These are phyloP conservation scores for Cryptosporidium tyzzeri DNA, from an alignment of 169 alveolate genomes.

Conservation along the genomic window DNA sequence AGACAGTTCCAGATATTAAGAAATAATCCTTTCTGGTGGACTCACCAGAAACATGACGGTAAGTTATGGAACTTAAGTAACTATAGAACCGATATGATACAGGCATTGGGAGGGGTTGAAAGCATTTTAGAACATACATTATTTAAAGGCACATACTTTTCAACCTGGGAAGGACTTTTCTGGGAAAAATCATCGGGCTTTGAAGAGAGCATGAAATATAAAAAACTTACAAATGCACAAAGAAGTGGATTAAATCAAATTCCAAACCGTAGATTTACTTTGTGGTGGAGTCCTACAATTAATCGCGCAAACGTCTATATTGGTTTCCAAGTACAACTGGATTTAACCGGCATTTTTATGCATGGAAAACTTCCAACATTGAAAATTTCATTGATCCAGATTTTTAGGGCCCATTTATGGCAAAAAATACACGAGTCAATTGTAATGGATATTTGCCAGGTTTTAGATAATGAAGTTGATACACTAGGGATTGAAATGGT, in stretches of 20 bases:
- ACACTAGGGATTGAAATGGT: constrained; percentile 98
- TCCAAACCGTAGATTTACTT: constrained; percentile 99
- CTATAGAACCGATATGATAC: constrained; percentile 99
- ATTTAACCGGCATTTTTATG: constrained; percentile 99
- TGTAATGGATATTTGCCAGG: constrained; percentile 99
- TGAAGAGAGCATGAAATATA: constrained; percentile 99
- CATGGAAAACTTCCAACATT: constrained; percentile 99
- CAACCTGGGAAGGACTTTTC: constrained; percentile 99
- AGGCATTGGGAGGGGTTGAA: constrained; percentile 99
- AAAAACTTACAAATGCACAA: constrained; percentile 99
- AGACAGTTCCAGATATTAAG: constrained; percentile 96
- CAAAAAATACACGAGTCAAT: constrained; percentile 99
- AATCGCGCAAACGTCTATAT: constrained; percentile 99
- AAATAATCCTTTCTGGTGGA: constrained; percentile 99
- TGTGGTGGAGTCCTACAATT: constrained; percentile 99
- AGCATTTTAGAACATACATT: constrained; percentile 99
- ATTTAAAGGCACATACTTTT: constrained; percentile 99
- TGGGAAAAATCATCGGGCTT: constrained; percentile 99
- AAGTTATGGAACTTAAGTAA: constrained; percentile 99
- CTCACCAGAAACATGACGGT: constrained; percentile 99
- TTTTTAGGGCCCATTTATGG: constrained; percentile 99
- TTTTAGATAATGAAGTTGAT: constrained; percentile 98
- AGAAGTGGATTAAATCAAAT: constrained; percentile 99
- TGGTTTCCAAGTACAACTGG: constrained; percentile 99
- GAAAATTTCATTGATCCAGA: constrained; percentile 98